Evolutionary conservation across 768 basidiomycete genomes (phyloP), one percentile per base, ranked within the genome.

Genomic region (Punctularia strigosozonata): DNA sequence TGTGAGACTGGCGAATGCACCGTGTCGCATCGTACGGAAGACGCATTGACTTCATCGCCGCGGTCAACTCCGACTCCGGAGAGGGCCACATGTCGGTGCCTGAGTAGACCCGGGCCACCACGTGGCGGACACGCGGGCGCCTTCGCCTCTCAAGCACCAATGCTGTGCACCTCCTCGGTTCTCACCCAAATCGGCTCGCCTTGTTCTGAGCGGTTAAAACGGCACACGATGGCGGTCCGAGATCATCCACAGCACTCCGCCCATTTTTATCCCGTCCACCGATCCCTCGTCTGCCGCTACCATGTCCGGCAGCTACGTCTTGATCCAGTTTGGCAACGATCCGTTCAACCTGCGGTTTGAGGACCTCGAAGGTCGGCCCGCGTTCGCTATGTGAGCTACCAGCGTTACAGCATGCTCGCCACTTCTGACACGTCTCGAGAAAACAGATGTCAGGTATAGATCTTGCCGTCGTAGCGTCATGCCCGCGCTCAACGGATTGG

Each of bases 241-340:
- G 19, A 34, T 8, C 18, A 34, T 20, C 33, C 10, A 34, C 20
- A 19, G 15, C 40, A 39, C 47, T 25, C 36, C 42, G 41, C 47
- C n/a, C n/a, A n/a, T n/a, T n/a, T 47, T 40, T 49, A 39, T 50
- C 46, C 43, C 41, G 47, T 41, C 42, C 43, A 43, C 42, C 41
- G 33, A 45, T 37, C 46, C 40, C 45, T 46, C 45, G 37, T 45
- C 41, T 44, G 38, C 5, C 25, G 31, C 41, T 36, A 35, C 36
- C 43, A 65, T 67, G 65, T 43, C 63, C 7, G 47, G 46, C 33
- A 38, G 64, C 21, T 69, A 71, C 45, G 56, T 71, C 20, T 70
- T 84, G 36, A 61, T 75, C 37, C 80, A 84, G 52, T 79, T 66
- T 49, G 77, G 73, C n/a, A 61, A 66, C 34, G 71, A 84, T 51